A percentile compares a stretch with the other conserved stretches of the same genome.
Conservation (phyloP, 2,329 filamentous ascomycete species). For the Aplosporella prunicola region DNA sequence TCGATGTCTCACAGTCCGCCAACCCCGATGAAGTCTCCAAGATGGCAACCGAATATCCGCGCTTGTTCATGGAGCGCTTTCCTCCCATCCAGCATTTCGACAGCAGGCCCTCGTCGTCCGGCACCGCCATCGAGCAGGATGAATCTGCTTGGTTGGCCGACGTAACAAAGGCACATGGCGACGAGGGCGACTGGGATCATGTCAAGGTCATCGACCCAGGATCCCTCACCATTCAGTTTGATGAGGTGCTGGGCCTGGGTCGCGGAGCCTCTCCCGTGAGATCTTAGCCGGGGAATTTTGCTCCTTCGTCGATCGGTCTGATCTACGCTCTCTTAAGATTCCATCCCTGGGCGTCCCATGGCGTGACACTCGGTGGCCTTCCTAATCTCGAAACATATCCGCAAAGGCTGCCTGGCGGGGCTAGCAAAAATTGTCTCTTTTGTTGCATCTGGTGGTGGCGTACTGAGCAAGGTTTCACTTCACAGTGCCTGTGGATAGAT, state of each 20-base stretch:
- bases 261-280: conserved; percentile 8
- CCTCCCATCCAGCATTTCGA: conserved; percentile 11
- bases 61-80: conserved; percentile 35
- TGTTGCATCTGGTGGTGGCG: no score
- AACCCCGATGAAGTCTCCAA: conserved; percentile 30
- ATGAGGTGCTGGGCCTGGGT: conserved; percentile 20
- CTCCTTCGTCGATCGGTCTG: no score
- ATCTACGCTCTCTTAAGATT: no score
- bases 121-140: conserved; percentile 9
- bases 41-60: conserved; percentile 29
- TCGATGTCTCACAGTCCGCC: conserved; percentile 37
- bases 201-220: conserved; percentile 24
- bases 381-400: no score
- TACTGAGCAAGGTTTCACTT: no score
- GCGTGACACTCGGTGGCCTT: no score
- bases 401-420: no score
- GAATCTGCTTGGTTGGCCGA: conserved; percentile 15
- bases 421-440: no score
- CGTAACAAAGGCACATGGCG: conserved; percentile 20
- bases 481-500: no score
- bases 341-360: no score
- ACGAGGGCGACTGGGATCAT: conserved; percentile 22
- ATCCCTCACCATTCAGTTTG: conserved; percentile 29
- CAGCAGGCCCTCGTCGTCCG: conserved; percentile 11
- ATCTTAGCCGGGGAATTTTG: background rate